phyloP scores from a whole-genome alignment of 2,329 filamentous ascomycete species.

The Aspergillus jensenii region DNA sequence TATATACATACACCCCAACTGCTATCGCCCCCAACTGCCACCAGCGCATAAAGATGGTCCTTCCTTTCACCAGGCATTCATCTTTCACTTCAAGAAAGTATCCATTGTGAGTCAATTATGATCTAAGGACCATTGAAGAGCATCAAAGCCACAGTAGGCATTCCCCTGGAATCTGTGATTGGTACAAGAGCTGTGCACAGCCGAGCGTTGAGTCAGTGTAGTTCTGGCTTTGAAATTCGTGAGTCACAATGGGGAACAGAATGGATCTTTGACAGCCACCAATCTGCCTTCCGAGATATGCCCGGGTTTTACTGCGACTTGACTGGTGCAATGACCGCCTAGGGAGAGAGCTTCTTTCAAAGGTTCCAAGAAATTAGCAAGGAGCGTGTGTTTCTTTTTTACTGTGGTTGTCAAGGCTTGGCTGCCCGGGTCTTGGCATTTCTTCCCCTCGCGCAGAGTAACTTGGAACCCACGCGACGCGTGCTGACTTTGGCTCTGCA shows the following conservation, averaged over 20 bases:
- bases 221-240: neutral
- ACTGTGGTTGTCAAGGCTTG: neutral
- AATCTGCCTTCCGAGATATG: neutral
- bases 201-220: neutral
- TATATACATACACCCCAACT: neutral
- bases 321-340: too few species aligned
- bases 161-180: neutral
- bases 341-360: too few species aligned
- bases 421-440: neutral
- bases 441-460: constrained; percentile 10
- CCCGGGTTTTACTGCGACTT: too few species aligned
- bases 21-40: neutral
- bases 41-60: neutral
- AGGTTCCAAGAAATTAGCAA: too few species aligned
- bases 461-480: constrained; percentile 19
- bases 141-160: neutral
- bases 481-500: constrained; percentile 4
- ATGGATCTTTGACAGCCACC: neutral
- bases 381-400: too few species aligned
- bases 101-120: neutral
- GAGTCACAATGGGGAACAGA: neutral
- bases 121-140: neutral
- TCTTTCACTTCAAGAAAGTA: neutral
- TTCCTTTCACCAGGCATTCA: neutral
- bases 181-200: neutral